phyloP scores from a whole-genome alignment of 129 eudicot genomes.

The Calendula officinalis region DNA sequence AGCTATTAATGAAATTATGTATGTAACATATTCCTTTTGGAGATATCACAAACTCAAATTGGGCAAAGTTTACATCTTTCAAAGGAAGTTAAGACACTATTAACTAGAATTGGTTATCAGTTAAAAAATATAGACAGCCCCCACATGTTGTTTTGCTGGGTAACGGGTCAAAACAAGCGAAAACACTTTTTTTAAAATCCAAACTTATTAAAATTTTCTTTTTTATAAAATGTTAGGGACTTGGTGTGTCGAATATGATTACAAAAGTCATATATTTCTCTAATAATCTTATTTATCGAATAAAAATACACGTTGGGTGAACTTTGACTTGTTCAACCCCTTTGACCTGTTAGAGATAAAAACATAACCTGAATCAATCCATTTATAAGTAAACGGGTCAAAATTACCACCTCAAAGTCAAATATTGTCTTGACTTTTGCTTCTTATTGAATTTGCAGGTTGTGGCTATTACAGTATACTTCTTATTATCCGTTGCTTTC shows the following conservation, averaged over 20 bases:
- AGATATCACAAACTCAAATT: not conserved
- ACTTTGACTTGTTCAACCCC: not conserved
- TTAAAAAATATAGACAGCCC: not conserved
- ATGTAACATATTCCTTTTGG: not conserved
- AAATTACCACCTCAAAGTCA: not conserved
- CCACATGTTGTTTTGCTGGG: not conserved
- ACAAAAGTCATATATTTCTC: not conserved
- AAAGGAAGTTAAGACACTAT: not conserved
- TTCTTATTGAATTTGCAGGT: conserved; percentile 48
- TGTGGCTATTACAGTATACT: conserved; percentile 86
- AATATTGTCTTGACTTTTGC: not conserved
- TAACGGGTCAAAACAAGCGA: not conserved
- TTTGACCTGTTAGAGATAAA: not conserved
- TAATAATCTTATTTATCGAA: not conserved
- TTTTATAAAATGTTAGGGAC: not conserved
- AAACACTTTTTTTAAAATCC: too few relatives aligned
- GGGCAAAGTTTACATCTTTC: not conserved
- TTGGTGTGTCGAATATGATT: not conserved
- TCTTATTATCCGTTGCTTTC: conserved; percentile 72
- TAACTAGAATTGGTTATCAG: not conserved
- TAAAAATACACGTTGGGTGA: not conserved
- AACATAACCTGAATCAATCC: not conserved
- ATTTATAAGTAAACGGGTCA: not conserved
- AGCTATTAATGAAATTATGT: too few relatives aligned
- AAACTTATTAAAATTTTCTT: not conserved